Percentiles rank a stretch among this genome's conserved stretches.
Evolutionary conservation across 306 rosid species (phyloP).

Genomic region (Cicer chorassanicum): DNA sequence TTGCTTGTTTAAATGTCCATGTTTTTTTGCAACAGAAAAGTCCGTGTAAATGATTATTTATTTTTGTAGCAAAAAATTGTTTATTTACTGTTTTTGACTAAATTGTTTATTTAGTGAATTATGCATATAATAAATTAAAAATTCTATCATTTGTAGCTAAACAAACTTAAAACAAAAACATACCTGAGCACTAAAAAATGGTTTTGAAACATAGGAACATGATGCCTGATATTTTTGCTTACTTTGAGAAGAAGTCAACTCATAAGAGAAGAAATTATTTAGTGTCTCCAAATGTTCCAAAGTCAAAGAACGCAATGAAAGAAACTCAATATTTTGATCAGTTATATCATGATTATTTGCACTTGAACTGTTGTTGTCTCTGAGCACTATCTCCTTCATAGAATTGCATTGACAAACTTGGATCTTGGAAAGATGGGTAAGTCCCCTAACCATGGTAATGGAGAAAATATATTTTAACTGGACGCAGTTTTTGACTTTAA

Average conservation of each 20-base stretch:
- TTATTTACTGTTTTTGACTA: too few species aligned
- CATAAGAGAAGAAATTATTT: neutral
- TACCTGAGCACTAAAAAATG: slow-evolving; percentile 12
- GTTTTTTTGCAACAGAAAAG: too few species aligned
- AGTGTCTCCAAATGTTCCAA: neutral
- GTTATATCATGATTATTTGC: neutral
- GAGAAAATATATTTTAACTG: slow-evolving; percentile 24
- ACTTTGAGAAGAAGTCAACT: neutral
- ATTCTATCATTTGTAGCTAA: neutral
- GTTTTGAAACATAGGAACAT: neutral
- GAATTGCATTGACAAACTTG: slow-evolving; percentile 2
- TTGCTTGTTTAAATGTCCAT: too few species aligned
- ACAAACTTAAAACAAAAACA: neutral
- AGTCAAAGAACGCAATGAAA: neutral
- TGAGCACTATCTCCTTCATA: neutral
- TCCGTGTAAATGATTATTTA: too few species aligned
- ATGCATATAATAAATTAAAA: neutral
- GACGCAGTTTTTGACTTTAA: neutral
- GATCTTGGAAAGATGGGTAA: neutral
- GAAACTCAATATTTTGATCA: neutral
- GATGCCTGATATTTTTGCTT: neutral
- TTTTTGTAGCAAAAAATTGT: too few species aligned
- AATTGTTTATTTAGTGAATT: neutral
- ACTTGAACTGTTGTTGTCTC: neutral
- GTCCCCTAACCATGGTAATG: neutral